Conservation (phyloP, 169 alveolate genomes). For the Plasmodium ovale region DNA sequence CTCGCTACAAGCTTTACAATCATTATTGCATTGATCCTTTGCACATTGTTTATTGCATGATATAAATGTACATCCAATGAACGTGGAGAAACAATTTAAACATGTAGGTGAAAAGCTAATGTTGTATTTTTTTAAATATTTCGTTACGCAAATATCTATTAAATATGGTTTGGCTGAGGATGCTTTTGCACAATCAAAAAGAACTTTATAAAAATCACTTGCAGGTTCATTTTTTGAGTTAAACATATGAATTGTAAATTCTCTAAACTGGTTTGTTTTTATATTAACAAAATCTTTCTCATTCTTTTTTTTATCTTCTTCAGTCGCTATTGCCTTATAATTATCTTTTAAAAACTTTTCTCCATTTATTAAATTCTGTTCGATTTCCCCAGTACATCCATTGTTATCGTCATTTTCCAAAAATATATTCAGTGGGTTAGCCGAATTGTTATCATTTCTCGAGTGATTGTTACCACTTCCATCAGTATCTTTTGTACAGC, state of each 20-base stretch:
- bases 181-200: conserved; percentile 63
- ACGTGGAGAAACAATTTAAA: conserved; percentile 41
- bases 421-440: background rate
- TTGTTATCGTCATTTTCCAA: conserved; percentile 1
- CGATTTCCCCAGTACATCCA: conserved; percentile 63
- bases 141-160: conserved; percentile 64
- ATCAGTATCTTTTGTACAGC: background rate
- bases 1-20: conserved; percentile 49
- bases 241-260: conserved; percentile 4
- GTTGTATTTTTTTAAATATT: conserved; percentile 57
- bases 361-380: conserved; percentile 55
- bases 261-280: conserved; percentile 1
- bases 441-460: background rate
- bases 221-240: conserved; percentile 4
- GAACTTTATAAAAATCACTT: conserved; percentile 54
- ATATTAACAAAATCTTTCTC: background rate
- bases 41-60: conserved; percentile 64
- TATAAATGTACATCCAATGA: conserved; percentile 61
- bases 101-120: conserved; percentile 41
- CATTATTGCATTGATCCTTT: conserved; percentile 49
- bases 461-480: background rate
- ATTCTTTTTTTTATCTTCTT: background rate
- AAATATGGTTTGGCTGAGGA: conserved; percentile 74
- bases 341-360: conserved; percentile 14
- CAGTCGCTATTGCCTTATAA: background rate